Percentiles rank a stretch among this genome's conserved stretches.
phyloP scores from a whole-genome alignment of 495 filamentous ascomycete genomes.

The Copromyces sp. region DNA sequence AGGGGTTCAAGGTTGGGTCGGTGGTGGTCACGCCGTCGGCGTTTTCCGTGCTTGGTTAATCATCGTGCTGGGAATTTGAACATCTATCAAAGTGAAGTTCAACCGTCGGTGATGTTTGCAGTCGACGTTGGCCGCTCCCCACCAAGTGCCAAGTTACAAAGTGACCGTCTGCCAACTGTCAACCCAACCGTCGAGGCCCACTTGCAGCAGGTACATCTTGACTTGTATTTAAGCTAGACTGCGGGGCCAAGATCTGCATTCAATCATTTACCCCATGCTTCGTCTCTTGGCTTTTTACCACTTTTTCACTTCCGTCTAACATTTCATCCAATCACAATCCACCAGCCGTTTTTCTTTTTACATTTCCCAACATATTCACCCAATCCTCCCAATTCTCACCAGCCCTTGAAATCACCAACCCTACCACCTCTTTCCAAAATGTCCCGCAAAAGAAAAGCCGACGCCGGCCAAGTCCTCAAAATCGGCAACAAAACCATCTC shows the following conservation, averaged over 20 bases:
- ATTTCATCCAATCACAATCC: neutral
- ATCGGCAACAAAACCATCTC: constrained; percentile 32
- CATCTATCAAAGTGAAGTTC: neutral
- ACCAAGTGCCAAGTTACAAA: neutral
- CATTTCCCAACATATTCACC: neutral
- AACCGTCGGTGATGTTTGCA: neutral
- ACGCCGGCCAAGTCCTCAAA: constrained; percentile 15
- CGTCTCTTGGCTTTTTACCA: no score
- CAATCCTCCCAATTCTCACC: neutral
- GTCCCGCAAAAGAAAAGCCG: constrained; percentile 1
- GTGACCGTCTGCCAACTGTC: neutral
- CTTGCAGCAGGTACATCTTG: no score
- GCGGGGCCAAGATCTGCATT: no score
- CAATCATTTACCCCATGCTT: no score
- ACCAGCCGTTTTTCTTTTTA: neutral
- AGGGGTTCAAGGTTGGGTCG: neutral
- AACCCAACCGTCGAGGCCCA: no score
- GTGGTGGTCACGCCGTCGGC: neutral
- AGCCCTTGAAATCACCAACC: neutral
- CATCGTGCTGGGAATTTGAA: neutral
- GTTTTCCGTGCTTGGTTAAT: neutral
- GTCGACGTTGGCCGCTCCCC: neutral
- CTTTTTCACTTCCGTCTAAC: neutral
- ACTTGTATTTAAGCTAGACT: no score
- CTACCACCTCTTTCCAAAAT: neutral